These are phyloP conservation scores for Spathaspora passalidarum DNA, from an alignment of 805 yeast species.

Conservation along the genomic window DNA sequence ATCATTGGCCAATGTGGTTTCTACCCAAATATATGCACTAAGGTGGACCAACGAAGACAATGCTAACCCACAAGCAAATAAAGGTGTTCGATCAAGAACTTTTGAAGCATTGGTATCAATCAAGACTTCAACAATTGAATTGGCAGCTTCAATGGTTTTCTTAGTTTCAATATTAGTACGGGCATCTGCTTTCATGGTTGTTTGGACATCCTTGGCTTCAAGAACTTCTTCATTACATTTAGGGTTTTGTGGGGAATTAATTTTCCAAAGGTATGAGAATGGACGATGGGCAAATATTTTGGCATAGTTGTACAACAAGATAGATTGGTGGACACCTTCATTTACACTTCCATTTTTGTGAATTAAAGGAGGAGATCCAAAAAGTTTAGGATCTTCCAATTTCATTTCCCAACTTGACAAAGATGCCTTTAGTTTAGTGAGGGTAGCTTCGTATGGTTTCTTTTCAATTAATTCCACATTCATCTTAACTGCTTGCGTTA, in stretches of 20 bases:
- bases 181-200: conserved; percentile 30
- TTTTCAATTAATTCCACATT: conserved; percentile 44
- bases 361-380: conserved; percentile 28
- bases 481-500: conserved; percentile 35
- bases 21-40: conserved; percentile 53
- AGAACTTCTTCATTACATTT: conserved; percentile 11
- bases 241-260: conserved; percentile 14
- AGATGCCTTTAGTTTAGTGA: conserved; percentile 41
- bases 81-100: conserved; percentile 45
- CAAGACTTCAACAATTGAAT: conserved; percentile 43
- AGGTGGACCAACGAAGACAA: conserved; percentile 51
- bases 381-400: conserved; percentile 21
- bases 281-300: conserved; percentile 56
- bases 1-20: conserved; percentile 26
- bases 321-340: conserved; percentile 53
- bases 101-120: conserved; percentile 47
- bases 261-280: conserved; percentile 50
- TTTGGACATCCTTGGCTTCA: conserved; percentile 13
- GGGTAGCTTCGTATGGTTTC: conserved; percentile 32
- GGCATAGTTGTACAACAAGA: conserved; percentile 47
- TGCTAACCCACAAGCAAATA: conserved; percentile 52
- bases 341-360: conserved; percentile 44
- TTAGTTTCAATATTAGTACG: conserved; percentile 50
- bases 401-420: conserved; percentile 51
- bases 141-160: conserved; percentile 54